Evolutionary conservation across 139 green algal species (phyloP), one percentile per base, ranked within the genome.

Genomic region (Desmodesmus armatus): DNA sequence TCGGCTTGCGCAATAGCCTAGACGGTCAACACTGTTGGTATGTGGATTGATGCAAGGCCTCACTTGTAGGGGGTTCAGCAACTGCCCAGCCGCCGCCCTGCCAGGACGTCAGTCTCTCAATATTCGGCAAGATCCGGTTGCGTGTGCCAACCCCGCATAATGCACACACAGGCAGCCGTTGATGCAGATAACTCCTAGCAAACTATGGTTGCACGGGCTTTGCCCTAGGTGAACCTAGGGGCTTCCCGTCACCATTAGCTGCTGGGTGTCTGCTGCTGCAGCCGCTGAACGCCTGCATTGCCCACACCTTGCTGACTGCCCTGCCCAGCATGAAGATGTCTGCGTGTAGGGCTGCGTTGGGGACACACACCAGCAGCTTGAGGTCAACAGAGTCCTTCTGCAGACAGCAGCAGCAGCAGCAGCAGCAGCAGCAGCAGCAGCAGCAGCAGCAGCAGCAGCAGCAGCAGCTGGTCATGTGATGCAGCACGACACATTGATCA

Each of bases 391-490:
- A n/a, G 29, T 23, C 49, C 29, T 2, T 31, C 65, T 72, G 27
- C 4, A 15, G 2, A n/a, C 73, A 67, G 31, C 73, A 66, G 73
- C 73, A 69, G n/a, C 21, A 9, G n/a, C 43, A 44, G 41, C 41
- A 33, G 51, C 51, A 7, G 73, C 73, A 66, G 73, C 73, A 80
- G 73, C 73, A 25, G 35, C 73, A 47, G 73, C 73, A 49, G 21
- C 47, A 49, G 35, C n/a, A 9, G 47, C 19, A 63, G 27, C 73
- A 19, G 33, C n/a, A 35, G 23, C 47, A 55, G 47, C 13, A 55
- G 9, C 66, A 75, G 11, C 66, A 75, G 35, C 66, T 53, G 17
- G 9, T 4, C 0, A 9, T 33, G 29, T 17, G 0, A 51, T 51
- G n/a, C n/a, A n/a, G n/a, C n/a, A n/a, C n/a, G n/a, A n/a, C n/a